phyloP scores from a whole-genome alignment of 371 early-diverging fungal genomes.

The Circinella minor region DNA sequence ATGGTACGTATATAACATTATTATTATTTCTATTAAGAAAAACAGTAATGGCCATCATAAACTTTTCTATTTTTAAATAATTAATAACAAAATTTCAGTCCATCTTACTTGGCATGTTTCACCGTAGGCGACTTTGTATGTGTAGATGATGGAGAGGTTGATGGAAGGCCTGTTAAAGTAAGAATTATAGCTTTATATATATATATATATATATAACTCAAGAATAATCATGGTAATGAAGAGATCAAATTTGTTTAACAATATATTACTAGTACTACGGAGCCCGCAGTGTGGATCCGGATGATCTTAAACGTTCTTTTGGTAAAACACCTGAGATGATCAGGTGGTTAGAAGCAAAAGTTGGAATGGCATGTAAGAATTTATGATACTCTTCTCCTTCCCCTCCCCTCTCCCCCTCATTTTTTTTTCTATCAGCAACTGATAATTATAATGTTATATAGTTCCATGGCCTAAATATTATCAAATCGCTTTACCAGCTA shows the following conservation, averaged over 20 bases:
- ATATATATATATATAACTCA: too few relatives aligned
- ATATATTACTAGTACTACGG: conserved; percentile 45
- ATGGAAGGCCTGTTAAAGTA: conserved; percentile 53
- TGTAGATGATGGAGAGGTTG: conserved; percentile 50
- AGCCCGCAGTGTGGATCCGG: conserved; percentile 35
- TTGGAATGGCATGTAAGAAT: conserved; percentile 37
- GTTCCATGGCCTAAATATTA: conserved; percentile 69
- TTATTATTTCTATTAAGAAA: too few relatives aligned
- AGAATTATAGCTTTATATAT: not conserved
- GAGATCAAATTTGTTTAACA: too few relatives aligned
- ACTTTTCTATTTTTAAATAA: too few relatives aligned
- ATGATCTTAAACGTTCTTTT: conserved; percentile 44
- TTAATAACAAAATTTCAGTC: conserved; percentile 19
- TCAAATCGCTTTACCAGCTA: conserved; percentile 45
- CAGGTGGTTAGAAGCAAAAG: conserved; percentile 53
- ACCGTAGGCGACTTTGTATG: conserved; percentile 60
- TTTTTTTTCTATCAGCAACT: too few relatives aligned
- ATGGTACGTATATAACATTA: conserved; percentile 25
- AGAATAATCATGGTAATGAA: not conserved
- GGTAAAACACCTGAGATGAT: conserved; percentile 58
- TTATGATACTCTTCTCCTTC: too few relatives aligned
- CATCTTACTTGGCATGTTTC: conserved; percentile 51
- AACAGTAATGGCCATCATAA: too few relatives aligned
- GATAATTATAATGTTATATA: not conserved
- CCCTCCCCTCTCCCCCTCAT: too few relatives aligned